Conservation (phyloP, 306 rosid genomes). For the Quercus wislizeni region DNA sequence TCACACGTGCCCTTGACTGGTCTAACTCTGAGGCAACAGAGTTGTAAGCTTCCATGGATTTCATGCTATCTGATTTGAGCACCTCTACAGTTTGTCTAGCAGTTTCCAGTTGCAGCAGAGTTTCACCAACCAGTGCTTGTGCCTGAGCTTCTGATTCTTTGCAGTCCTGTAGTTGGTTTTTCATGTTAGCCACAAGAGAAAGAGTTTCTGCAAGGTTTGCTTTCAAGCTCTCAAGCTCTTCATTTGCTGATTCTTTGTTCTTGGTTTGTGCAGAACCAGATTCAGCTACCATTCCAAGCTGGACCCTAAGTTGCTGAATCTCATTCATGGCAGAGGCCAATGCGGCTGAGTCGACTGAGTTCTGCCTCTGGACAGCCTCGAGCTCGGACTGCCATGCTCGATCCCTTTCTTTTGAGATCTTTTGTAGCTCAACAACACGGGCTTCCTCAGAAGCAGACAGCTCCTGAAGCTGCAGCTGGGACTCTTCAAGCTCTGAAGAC, state of each 20-base stretch:
- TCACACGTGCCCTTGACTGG: slow-evolving; percentile 51
- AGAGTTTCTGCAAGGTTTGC: slow-evolving; percentile 60
- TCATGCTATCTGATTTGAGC: slow-evolving; percentile 51
- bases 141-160: slow-evolving; percentile 71
- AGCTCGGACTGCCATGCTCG: slow-evolving; percentile 52
- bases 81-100: slow-evolving; percentile 59
- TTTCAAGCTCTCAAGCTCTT: slow-evolving; percentile 64
- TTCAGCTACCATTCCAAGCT: slow-evolving; percentile 58
- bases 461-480: slow-evolving; percentile 55
- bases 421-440: slow-evolving; percentile 48
- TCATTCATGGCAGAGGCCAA: slow-evolving; percentile 59
- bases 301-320: slow-evolving; percentile 63
- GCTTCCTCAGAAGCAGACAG: slow-evolving; percentile 54
- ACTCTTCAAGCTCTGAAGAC: slow-evolving; percentile 66
- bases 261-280: slow-evolving; percentile 48
- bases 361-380: slow-evolving; percentile 51
- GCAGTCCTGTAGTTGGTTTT: slow-evolving; percentile 45
- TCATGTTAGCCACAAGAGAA: slow-evolving; percentile 60
- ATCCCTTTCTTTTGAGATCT: slow-evolving; percentile 46
- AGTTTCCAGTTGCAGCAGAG: slow-evolving; percentile 67
- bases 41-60: slow-evolving; percentile 47
- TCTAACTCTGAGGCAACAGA: slow-evolving; percentile 58
- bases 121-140: slow-evolving; percentile 46
- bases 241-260: slow-evolving; percentile 40
- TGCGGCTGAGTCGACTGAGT: slow-evolving; percentile 48